A percentile compares a stretch with the other conserved stretches of the same genome.
Conservation (phyloP, 1,284 basidiomycete genomes). For the Thecaphora thlaspeos region DNA sequence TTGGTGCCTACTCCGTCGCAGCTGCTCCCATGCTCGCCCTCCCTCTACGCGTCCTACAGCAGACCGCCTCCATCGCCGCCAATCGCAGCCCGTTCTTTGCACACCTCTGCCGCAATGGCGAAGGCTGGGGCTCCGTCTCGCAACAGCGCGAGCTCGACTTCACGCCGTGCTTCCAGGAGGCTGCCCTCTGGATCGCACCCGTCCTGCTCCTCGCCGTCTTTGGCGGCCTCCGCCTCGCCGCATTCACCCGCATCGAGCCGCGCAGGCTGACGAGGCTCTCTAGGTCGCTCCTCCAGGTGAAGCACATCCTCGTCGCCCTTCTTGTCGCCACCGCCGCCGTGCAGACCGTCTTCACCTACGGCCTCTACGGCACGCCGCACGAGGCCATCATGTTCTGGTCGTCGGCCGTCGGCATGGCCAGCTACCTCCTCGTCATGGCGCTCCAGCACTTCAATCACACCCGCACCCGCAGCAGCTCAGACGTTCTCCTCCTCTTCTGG, state of each 20-base stretch:
- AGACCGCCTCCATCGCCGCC: conserved; percentile 2
- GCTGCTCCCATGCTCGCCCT: conserved; percentile 16
- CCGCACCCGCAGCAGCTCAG: conserved; percentile 73
- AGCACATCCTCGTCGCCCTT: conserved; percentile 62
- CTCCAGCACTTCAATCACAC: conserved; percentile 68
- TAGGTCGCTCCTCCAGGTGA: conserved; percentile 30
- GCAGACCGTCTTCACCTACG: conserved; percentile 56
- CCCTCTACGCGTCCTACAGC: conserved; percentile 17
- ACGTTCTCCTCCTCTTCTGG: conserved; percentile 79
- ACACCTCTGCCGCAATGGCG: conserved; percentile 30
- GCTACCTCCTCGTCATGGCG: conserved; percentile 50
- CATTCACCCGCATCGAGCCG: conserved; percentile 12
- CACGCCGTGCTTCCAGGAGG: conserved; percentile 80
- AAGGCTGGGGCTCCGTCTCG: conserved; percentile 68
- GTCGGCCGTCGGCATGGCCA: conserved; percentile 10
- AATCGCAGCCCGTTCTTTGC: conserved; percentile 2
- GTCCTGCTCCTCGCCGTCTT: conserved; percentile 37
- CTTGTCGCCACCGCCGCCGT: conserved; percentile 66
- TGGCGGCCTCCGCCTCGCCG: conserved; percentile 24
- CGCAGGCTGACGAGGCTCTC: conserved; percentile 27
- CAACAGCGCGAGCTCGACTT: conserved; percentile 70
- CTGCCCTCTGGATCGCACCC: conserved; percentile 39
- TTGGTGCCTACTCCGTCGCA: conserved; percentile 13
- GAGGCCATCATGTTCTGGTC: conserved; percentile 37
- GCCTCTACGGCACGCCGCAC: conserved; percentile 22